Percentiles rank a stretch among this genome's conserved stretches.
Conservation (phyloP, 176 grass and related monocot species). For the maize (Zea mays) region DNA sequence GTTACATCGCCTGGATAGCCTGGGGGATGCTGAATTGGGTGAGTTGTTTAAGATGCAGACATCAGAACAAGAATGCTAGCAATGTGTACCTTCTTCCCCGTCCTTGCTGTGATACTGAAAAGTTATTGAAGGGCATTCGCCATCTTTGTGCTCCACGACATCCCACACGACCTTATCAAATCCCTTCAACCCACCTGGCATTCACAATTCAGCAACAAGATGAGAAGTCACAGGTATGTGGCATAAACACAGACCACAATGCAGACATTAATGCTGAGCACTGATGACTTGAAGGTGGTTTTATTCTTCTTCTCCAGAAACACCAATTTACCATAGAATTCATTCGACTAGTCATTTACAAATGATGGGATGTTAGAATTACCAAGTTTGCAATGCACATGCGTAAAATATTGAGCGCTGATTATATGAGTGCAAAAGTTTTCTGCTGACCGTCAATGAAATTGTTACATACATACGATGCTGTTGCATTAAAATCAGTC, state of each 20-base stretch:
- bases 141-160: constrained; percentile 56
- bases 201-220: constrained; percentile 16
- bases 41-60: neutral
- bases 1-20: constrained; percentile 79
- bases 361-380: neutral
- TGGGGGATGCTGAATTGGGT: constrained; percentile 17
- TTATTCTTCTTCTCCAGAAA: neutral
- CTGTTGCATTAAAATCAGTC: neutral
- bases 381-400: too few species aligned
- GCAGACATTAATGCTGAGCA: neutral
- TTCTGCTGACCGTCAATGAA: neutral
- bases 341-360: neutral
- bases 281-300: neutral
- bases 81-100: constrained; percentile 73
- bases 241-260: neutral
- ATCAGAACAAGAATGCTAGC: constrained; percentile 19
- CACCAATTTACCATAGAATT: neutral
- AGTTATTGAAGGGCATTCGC: constrained; percentile 67
- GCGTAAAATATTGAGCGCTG: neutral
- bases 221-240: neutral
- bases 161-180: constrained; percentile 91
- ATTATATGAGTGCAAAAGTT: neutral
- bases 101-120: constrained; percentile 79
- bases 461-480: neutral
- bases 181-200: constrained; percentile 69